A percentile compares a stretch with the other conserved stretches of the same genome.
Evolutionary conservation across 2,329 filamentous ascomycete species (phyloP).

Genomic region (Leptodontidium sp.): DNA sequence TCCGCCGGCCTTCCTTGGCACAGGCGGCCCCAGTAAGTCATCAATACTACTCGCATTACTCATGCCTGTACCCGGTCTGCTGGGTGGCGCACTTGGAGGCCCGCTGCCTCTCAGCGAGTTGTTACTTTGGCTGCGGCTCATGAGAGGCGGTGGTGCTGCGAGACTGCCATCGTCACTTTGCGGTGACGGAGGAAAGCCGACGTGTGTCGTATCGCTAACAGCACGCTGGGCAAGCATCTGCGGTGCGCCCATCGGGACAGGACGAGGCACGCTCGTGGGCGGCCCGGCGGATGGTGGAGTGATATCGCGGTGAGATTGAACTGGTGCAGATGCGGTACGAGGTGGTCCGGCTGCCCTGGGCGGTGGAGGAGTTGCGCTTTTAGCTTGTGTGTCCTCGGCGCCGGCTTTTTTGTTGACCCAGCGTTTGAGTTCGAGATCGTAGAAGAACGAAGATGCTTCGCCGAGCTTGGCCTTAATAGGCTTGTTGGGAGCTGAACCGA

Average conservation of each 20-base stretch:
- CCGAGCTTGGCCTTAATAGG: slow-evolving; percentile 94
- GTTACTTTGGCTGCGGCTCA: slow-evolving; percentile 20
- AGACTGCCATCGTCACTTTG: slow-evolving; percentile 6
- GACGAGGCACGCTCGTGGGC: no score
- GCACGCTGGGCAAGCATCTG: slow-evolving; percentile 24
- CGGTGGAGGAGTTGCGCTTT: slow-evolving; percentile 76
- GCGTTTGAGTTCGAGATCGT: slow-evolving; percentile 94
- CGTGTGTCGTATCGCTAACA: slow-evolving; percentile 15
- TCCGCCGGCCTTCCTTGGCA: slow-evolving; percentile 62
- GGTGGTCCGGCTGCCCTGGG: no score
- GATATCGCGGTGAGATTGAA: no score
- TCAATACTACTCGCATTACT: slow-evolving; percentile 96
- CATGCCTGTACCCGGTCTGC: slow-evolving; percentile 79
- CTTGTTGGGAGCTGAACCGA: slow-evolving; percentile 58
- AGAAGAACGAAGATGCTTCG: slow-evolving; percentile 91
- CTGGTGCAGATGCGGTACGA: no score
- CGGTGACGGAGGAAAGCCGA: neutral
- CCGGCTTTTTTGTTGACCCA: slow-evolving; percentile 96
- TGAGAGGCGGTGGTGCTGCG: slow-evolving; percentile 34
- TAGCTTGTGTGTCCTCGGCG: slow-evolving; percentile 65
- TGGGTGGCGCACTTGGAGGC: slow-evolving; percentile 17
- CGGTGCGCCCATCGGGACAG: neutral
- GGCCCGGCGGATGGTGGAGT: no score
- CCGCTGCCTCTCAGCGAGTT: no score
- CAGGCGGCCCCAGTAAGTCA: slow-evolving; percentile 82